Evolutionary conservation across 768 basidiomycete genomes (phyloP).

Genomic region (Leucocoprinus birnbaumii): DNA sequence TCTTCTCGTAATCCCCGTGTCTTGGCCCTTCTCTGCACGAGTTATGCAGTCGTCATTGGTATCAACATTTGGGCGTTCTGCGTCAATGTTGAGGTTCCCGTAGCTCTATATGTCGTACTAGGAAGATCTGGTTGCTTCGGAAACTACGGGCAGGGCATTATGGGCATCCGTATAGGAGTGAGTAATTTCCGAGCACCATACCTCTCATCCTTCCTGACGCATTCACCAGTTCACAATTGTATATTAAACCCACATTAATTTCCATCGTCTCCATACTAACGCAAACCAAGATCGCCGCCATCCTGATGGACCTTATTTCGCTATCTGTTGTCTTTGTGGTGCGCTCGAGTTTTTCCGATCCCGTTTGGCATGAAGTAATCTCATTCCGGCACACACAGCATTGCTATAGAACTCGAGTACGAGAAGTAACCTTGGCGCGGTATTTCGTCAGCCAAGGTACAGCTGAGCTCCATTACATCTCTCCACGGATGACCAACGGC

Average conservation of each 20-base stretch:
- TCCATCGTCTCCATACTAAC: neutral
- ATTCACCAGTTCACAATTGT: conserved; percentile 23
- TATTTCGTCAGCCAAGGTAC: conserved; percentile 37
- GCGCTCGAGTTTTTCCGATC: conserved; percentile 2
- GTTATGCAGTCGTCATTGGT: conserved; percentile 29
- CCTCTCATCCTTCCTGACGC: neutral
- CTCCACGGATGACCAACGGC: too few species aligned
- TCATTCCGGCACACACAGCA: conserved; percentile 19
- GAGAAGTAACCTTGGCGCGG: conserved; percentile 28
- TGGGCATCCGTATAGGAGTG: conserved; percentile 32
- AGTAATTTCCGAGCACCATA: conserved; percentile 13
- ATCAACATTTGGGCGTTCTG: conserved; percentile 37
- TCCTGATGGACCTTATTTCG: conserved; percentile 36
- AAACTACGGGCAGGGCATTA: conserved; percentile 27
- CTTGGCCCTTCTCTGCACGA: conserved; percentile 24
- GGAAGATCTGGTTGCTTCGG: conserved; percentile 36
- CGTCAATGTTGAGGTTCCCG: conserved; percentile 19
- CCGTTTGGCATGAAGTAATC: neutral
- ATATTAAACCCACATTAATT: neutral
- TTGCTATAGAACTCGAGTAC: conserved; percentile 19
- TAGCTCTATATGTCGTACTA: conserved; percentile 19
- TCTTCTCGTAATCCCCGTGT: conserved; percentile 29
- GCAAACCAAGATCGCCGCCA: conserved; percentile 26
- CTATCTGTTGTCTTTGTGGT: conserved; percentile 32
- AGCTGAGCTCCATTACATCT: neutral